These are phyloP conservation scores for Penicillium antarcticum DNA, from an alignment of 495 filamentous ascomycete species.

Conservation along the genomic window DNA sequence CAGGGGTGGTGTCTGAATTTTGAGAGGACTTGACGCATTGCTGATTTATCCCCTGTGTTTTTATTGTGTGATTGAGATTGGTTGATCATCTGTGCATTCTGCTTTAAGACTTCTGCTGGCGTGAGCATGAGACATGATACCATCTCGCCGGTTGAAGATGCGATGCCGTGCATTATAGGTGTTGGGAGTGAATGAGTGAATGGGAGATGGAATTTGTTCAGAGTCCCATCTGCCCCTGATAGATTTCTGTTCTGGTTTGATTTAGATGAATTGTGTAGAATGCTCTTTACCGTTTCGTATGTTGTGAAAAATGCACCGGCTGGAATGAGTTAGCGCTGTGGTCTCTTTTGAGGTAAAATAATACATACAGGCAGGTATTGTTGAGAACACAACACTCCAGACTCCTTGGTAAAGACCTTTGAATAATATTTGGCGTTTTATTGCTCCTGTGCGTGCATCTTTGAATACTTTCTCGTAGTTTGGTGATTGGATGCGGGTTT, in stretches of 20 bases:
- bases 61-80: background rate
- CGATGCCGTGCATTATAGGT: conserved; percentile 63
- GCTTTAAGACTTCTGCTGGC: conserved; percentile 88
- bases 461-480: conserved; percentile 64
- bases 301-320: conserved; percentile 88
- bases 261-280: conserved; percentile 42
- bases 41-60: conserved; percentile 8
- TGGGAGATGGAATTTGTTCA: conserved; percentile 34
- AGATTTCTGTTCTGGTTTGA: conserved; percentile 9
- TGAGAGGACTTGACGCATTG: conserved; percentile 51
- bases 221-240: conserved; percentile 16
- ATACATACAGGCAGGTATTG: conserved; percentile 71
- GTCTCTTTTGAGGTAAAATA: background rate
- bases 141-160: conserved; percentile 72
- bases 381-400: conserved; percentile 83
- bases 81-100: conserved; percentile 76
- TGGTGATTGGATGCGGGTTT: conserved; percentile 78
- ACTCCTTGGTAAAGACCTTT: conserved; percentile 84
- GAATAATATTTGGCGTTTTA: conserved; percentile 57
- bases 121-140: conserved; percentile 83
- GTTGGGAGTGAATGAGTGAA: conserved; percentile 47
- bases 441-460: conserved; percentile 46
- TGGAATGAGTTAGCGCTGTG: conserved; percentile 23
- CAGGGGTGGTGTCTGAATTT: conserved; percentile 55
- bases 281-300: conserved; percentile 71